Base-by-base conservation (phyloP, 371 early-diverging fungal species). In the Fennellomyces sp. region DNA sequence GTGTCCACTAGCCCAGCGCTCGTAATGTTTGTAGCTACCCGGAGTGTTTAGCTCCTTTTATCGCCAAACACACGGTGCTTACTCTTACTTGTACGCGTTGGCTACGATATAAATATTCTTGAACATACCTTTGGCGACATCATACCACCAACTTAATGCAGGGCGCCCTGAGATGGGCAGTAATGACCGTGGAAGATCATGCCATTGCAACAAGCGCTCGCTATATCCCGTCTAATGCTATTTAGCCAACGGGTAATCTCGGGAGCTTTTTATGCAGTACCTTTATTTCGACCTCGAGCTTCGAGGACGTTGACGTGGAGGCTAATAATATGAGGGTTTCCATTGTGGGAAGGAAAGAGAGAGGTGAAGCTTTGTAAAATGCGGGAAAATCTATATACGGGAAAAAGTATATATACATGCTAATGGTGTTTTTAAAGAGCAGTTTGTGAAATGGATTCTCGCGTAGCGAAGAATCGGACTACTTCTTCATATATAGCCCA, bases 401-500 rank as follows among this genome's bases (percentile, higher is more conserved):
- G 13, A 11, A 13, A 39, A 11, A n/a, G n/a, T n/a, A n/a, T n/a
- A n/a, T n/a, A n/a, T n/a, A n/a, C n/a, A n/a, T n/a, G n/a, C n/a
- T n/a, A n/a, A n/a, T n/a, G n/a, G n/a, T n/a, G 45, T 45, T 45
- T n/a, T 45, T 26, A 56, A 29, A 29, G 28, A 31, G 56, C 30
- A 2, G 56, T 56, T 33, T 56, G 56, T 3, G 56, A 56, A 2
- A 56, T 15, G 5, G 56, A 21, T 41, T 56, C 47, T 17, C 47
- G 29, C 21, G 27, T 41, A 15, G 56, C 8, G 26, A 58, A 58
- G 81, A 47, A 60, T 15, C 85, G 80, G 23, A 88, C 76, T 3
- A 88, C 69, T 61, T 91, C 92, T 66, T 97, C 98, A 61, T 96
- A 97, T 12, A 97, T 78, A 1, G 96, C 91, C 93, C 96, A 97